Conservation (phyloP, 306 rosid species). For the Sophora flavescens region DNA sequence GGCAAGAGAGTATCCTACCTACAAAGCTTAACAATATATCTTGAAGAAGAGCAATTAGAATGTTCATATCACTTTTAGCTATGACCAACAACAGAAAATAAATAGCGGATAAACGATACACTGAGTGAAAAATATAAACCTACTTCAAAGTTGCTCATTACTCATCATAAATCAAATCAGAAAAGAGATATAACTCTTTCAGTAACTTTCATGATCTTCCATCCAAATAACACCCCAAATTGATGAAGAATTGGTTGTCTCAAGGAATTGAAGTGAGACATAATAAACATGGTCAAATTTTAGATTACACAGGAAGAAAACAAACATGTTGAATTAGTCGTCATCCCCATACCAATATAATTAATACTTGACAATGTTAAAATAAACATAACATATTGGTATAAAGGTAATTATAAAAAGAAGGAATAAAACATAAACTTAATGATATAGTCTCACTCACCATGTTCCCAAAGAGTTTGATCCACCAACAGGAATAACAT, state of each 20-base stretch:
- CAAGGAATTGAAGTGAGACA: neutral
- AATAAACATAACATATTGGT: too few relatives aligned
- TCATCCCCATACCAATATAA: neutral
- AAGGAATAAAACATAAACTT: constrained; percentile 35
- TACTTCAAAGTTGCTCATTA: neutral
- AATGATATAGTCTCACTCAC: constrained; percentile 65
- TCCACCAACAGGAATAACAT: constrained; percentile 94
- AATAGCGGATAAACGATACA: constrained; percentile 3
- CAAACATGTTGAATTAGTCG: neutral
- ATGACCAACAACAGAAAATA: constrained; percentile 25
- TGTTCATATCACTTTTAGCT: neutral
- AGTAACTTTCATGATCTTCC: neutral
- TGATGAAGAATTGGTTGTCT: neutral
- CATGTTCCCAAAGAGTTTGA: constrained; percentile 93
- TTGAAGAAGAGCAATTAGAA: constrained; percentile 11
- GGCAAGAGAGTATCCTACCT: constrained; percentile 18
- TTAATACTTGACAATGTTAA: neutral
- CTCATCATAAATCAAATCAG: constrained; percentile 17
- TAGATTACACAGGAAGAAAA: neutral
- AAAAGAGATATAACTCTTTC: neutral
- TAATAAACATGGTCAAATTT: neutral
- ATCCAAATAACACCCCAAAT: neutral
- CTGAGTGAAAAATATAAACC: constrained; percentile 3
- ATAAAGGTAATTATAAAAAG: constrained; percentile 29
- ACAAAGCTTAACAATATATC: constrained; percentile 11